Evolutionary conservation across 306 rosid species (phyloP).

Genomic region (barrel medic (Medicago truncatula)): DNA sequence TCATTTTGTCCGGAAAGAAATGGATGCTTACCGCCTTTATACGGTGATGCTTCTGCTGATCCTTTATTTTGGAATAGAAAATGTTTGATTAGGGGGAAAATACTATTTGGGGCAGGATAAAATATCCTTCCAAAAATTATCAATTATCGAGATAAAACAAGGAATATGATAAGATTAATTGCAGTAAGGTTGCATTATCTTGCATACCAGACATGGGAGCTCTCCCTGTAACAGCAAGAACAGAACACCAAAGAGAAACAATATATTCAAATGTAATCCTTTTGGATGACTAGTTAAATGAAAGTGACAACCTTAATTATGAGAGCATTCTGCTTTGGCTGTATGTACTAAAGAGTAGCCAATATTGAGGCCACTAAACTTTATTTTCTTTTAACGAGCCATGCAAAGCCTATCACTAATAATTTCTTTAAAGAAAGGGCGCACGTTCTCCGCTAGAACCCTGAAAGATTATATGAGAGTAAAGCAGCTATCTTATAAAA

Average conservation of each 20-base stretch:
- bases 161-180: slow-evolving; percentile 3
- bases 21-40: slow-evolving; percentile 89
- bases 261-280: neutral
- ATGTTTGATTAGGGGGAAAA: slow-evolving; percentile 4
- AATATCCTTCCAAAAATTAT: slow-evolving; percentile 6
- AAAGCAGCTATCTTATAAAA: slow-evolving; percentile 14
- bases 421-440: slow-evolving; percentile 6
- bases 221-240: neutral
- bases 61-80: slow-evolving; percentile 16
- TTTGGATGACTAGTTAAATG: slow-evolving; percentile 1
- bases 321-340: slow-evolving; percentile 11
- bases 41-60: slow-evolving; percentile 54
- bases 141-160: slow-evolving; percentile 1
- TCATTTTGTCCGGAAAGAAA: slow-evolving; percentile 88
- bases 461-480: neutral
- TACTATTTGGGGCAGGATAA: slow-evolving; percentile 7
- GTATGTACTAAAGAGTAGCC: neutral
- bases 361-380: slow-evolving; percentile 9
- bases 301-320: slow-evolving; percentile 1
- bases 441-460: slow-evolving; percentile 17
- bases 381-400: neutral
- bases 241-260: slow-evolving; percentile 22
- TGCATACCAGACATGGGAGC: slow-evolving; percentile 1
- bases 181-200: neutral
- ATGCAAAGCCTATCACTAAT: neutral